Conservation (phyloP, 75 land plant genomes). For the Pseudotsuga menziesii region DNA sequence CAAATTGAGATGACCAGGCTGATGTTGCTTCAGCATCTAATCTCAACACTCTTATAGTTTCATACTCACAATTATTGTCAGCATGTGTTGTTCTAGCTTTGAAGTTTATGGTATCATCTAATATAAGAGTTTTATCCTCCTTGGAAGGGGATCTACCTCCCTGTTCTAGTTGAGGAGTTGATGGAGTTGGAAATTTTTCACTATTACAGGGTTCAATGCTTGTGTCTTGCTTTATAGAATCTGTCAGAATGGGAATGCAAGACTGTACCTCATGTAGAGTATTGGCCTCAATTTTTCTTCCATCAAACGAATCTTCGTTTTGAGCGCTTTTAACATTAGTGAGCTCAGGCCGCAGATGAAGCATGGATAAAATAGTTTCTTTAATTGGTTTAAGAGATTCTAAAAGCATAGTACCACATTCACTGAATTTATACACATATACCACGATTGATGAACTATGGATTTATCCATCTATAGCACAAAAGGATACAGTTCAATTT, state of each 20-base stretch:
- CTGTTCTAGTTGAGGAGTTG: constrained; percentile 57
- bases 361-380: constrained; percentile 35
- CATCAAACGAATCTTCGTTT: background rate
- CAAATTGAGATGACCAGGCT: constrained; percentile 4
- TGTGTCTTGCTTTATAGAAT: background rate
- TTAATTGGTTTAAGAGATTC: constrained; percentile 44
- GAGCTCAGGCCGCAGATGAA: constrained; percentile 16
- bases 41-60: background rate
- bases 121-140: constrained; percentile 28
- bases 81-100: constrained; percentile 4
- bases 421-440: constrained; percentile 53
- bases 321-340: constrained; percentile 2
- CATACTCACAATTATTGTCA: background rate
- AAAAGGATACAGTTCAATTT: background rate
- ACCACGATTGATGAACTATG: background rate
- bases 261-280: background rate
- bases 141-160: constrained; percentile 23
- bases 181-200: constrained; percentile 51
- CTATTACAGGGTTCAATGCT: constrained; percentile 4
- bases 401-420: constrained; percentile 13
- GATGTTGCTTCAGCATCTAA: constrained; percentile 1
- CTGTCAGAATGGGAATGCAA: background rate
- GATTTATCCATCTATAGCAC: background rate
- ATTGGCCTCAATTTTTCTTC: background rate
- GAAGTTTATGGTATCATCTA: constrained; percentile 9